These are phyloP conservation scores for Apiotrichum domesticum DNA, from an alignment of 1,284 basidiomycete species.

Conservation along the genomic window DNA sequence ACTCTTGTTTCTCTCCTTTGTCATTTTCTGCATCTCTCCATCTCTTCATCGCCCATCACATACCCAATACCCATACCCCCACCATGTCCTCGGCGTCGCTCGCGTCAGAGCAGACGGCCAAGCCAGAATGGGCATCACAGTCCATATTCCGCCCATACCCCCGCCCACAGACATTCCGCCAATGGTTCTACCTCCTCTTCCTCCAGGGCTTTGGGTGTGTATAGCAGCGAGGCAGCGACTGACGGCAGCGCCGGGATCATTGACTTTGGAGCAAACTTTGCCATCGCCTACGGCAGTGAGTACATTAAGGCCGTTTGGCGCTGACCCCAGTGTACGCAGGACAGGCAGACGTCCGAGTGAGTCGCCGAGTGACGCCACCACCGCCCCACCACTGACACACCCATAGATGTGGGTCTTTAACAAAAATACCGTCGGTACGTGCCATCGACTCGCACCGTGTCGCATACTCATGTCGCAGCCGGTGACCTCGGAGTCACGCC, in stretches of 20 bases:
- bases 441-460: neutral
- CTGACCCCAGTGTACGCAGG: slow-evolving; percentile 35
- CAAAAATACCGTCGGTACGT: slow-evolving; percentile 33
- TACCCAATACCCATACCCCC: too few species aligned
- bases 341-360: slow-evolving; percentile 24
- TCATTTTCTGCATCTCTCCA: too few species aligned
- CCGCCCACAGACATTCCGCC: slow-evolving; percentile 32
- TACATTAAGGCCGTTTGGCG: too few species aligned
- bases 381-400: neutral
- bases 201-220: slow-evolving; percentile 31
- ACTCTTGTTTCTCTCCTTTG: too few species aligned
- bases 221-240: neutral
- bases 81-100: too few species aligned
- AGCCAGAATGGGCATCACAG: neutral
- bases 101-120: slow-evolving; percentile 1
- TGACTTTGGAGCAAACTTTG: slow-evolving; percentile 45
- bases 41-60: too few species aligned
- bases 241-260: slow-evolving; percentile 25
- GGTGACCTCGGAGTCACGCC: slow-evolving; percentile 47
- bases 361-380: neutral
- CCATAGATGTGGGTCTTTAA: slow-evolving; percentile 44
- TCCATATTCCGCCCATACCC: slow-evolving; percentile 44
- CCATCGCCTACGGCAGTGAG: slow-evolving; percentile 44
- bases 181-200: slow-evolving; percentile 41
- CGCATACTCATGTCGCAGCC: slow-evolving; percentile 11